phyloP scores from a whole-genome alignment of 371 early-diverging fungal genomes.

The Mortierella sp. region DNA sequence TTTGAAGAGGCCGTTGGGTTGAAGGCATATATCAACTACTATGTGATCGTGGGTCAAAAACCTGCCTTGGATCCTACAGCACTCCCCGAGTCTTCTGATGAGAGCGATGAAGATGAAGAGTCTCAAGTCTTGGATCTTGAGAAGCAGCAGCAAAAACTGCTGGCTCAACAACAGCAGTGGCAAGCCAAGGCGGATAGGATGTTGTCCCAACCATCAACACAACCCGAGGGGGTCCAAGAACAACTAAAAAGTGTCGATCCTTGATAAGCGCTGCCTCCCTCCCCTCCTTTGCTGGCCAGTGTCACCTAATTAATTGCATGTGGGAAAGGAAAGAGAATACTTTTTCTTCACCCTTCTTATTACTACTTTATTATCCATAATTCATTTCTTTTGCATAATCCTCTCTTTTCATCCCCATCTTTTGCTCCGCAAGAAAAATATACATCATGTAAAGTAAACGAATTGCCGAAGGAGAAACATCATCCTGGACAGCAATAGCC shows the following conservation, averaged over 20 bases:
- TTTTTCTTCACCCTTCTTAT: neutral
- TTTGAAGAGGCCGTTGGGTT: conserved; percentile 33
- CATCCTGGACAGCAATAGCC: neutral
- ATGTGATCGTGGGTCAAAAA: conserved; percentile 31
- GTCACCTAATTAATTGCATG: neutral
- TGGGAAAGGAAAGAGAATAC: neutral
- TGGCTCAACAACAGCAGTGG: conserved; percentile 6
- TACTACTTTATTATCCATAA: neutral
- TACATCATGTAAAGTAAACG: no score
- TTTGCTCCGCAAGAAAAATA: neutral
- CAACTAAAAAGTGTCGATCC: neutral
- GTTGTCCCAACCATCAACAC: neutral
- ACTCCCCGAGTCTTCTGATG: conserved; percentile 22
- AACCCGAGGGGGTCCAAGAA: neutral
- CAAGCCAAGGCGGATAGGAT: neutral
- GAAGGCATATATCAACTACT: conserved; percentile 42
- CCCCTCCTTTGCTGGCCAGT: neutral
- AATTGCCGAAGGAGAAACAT: no score
- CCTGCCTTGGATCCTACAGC: conserved; percentile 13
- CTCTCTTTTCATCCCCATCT: neutral
- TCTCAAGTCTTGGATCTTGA: no score
- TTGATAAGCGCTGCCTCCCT: neutral
- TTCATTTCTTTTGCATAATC: neutral
- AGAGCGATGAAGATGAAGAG: conserved; percentile 2
- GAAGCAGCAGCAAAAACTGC: neutral